phyloP scores from a whole-genome alignment of 2,329 filamentous ascomycete genomes.

The Aspergillus brasiliensis region DNA sequence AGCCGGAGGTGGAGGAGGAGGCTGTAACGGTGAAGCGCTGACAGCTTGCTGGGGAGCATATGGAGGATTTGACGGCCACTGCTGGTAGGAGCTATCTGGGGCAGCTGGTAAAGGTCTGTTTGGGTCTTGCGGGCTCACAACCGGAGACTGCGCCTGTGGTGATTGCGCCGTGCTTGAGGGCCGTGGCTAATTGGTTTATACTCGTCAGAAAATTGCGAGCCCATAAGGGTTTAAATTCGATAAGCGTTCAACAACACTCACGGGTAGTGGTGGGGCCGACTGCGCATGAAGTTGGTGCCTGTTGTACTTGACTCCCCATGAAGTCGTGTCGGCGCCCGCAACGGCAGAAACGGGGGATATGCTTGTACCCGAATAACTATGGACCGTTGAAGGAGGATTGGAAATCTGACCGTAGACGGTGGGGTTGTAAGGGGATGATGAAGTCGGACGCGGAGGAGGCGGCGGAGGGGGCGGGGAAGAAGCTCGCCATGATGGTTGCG shows the following conservation, averaged over 20 bases:
- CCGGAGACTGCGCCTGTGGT: slow-evolving; percentile 21
- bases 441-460: slow-evolving; percentile 24
- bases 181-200: slow-evolving; percentile 34
- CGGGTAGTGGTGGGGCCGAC: slow-evolving; percentile 40
- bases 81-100: slow-evolving; percentile 21
- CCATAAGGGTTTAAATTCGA: background rate
- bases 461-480: slow-evolving; percentile 28
- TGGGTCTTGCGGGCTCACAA: slow-evolving; percentile 17
- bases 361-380: slow-evolving; percentile 7
- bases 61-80: slow-evolving; percentile 25
- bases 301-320: slow-evolving; percentile 50
- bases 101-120: slow-evolving; percentile 21
- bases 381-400: slow-evolving; percentile 15
- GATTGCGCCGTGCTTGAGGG: slow-evolving; percentile 32
- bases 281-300: slow-evolving; percentile 31
- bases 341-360: slow-evolving; percentile 22
- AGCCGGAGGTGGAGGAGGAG: slow-evolving; percentile 39
- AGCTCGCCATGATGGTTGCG: slow-evolving; percentile 24
- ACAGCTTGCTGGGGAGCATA: slow-evolving; percentile 26
- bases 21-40: slow-evolving; percentile 26
- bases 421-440: slow-evolving; percentile 34
- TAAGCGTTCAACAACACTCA: slow-evolving; percentile 23
- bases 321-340: slow-evolving; percentile 33
- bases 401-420: slow-evolving; percentile 40
- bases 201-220: slow-evolving; percentile 11